Percentiles rank a stretch among this genome's conserved stretches.
These are phyloP conservation scores for Boletus speciosus DNA, from an alignment of 768 basidiomycete species.

Conservation along the genomic window DNA sequence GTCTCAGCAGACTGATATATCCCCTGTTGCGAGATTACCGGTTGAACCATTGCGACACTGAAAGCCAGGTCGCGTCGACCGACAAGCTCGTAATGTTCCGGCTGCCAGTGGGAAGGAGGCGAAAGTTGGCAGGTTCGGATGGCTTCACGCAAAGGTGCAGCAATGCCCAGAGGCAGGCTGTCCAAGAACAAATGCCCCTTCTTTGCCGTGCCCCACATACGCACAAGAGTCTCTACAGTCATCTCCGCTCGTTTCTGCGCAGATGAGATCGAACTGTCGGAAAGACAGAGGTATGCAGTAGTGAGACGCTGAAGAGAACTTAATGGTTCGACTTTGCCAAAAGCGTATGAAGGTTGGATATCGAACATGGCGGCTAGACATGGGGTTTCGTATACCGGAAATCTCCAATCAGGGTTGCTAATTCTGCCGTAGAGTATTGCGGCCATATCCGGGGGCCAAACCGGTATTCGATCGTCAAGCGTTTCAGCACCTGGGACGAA, in stretches of 20 bases:
- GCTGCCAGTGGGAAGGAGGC: slow-evolving; percentile 71
- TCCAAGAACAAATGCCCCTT: slow-evolving; percentile 49
- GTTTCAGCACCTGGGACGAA: slow-evolving; percentile 36
- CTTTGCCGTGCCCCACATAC: slow-evolving; percentile 34
- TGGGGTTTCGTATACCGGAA: slow-evolving; percentile 43
- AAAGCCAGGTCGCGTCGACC: slow-evolving; percentile 32
- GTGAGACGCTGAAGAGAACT: slow-evolving; percentile 51
- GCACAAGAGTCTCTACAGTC: slow-evolving; percentile 56
- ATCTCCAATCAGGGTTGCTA: slow-evolving; percentile 67
- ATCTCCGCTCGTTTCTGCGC: slow-evolving; percentile 65
- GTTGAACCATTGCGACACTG: slow-evolving; percentile 31
- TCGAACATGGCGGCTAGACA: slow-evolving; percentile 50
- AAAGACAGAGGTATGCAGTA: slow-evolving; percentile 53
- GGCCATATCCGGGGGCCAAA: slow-evolving; percentile 76
- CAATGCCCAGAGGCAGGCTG: slow-evolving; percentile 63
- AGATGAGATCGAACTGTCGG: slow-evolving; percentile 49
- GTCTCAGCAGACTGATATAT: slow-evolving; percentile 31
- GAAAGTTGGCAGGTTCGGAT: slow-evolving; percentile 78
- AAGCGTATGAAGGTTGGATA: slow-evolving; percentile 53
- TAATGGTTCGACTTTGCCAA: slow-evolving; percentile 61
- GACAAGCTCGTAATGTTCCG: slow-evolving; percentile 34
- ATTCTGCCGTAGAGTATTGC: slow-evolving; percentile 56
- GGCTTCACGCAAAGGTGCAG: slow-evolving; percentile 80
- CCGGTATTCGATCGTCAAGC: slow-evolving; percentile 68
- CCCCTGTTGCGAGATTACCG: slow-evolving; percentile 27